phyloP scores from a whole-genome alignment of 306 rosid species.

The Vigna reflexopilosa region DNA sequence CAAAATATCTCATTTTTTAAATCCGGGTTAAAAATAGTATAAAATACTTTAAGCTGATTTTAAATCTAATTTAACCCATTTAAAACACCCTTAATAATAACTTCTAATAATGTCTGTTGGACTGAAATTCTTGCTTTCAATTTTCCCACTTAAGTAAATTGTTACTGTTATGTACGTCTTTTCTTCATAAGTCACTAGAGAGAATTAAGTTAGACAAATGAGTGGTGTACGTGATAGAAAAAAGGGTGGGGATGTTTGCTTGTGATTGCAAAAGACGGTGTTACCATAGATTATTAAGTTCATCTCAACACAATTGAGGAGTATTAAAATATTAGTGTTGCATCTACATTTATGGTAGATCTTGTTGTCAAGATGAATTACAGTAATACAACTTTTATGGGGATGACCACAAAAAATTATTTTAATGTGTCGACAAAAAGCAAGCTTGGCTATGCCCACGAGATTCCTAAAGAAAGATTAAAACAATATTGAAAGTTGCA shows the following conservation, averaged over 20 bases:
- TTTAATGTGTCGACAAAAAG: constrained; percentile 55
- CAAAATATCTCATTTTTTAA: constrained; percentile 35
- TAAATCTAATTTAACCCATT: too few species aligned
- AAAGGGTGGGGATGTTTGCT: constrained; percentile 71
- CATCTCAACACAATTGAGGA: constrained; percentile 1
- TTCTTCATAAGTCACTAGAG: not conserved
- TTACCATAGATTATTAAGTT: constrained; percentile 17
- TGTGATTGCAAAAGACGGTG: constrained; percentile 65
- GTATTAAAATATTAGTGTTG: constrained; percentile 11
- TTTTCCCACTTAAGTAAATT: not conserved
- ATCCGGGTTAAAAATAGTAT: too few species aligned
- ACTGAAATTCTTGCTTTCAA: not conserved
- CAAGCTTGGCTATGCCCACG: constrained; percentile 32
- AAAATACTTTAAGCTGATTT: too few species aligned
- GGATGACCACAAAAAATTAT: constrained; percentile 40
- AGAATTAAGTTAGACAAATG: constrained; percentile 23
- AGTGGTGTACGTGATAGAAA: constrained; percentile 37
- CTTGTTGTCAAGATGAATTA: constrained; percentile 39
- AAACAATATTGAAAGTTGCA: constrained; percentile 63
- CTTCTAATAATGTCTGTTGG: too few species aligned
- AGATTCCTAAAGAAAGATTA: constrained; percentile 38
- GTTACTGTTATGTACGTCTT: not conserved
- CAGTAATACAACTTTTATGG: constrained; percentile 36
- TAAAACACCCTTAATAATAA: too few species aligned
- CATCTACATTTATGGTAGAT: constrained; percentile 46